phyloP scores from a whole-genome alignment of 306 rosid genomes.

The Sindora glabra region DNA sequence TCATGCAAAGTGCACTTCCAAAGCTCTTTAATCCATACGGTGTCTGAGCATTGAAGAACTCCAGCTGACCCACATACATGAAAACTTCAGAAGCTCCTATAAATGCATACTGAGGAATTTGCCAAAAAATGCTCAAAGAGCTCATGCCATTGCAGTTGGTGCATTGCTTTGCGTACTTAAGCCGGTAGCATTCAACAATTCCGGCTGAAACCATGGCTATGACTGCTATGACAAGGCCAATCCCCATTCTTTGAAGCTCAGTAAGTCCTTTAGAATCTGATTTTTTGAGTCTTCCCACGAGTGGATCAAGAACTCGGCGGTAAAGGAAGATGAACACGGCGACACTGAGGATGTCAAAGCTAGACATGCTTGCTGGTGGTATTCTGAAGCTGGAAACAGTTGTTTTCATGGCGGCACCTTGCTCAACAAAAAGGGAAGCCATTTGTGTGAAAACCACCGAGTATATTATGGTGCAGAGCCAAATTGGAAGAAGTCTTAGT shows the following conservation, averaged over 20 bases:
- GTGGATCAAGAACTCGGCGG: constrained; percentile 40
- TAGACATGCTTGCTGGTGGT: constrained; percentile 80
- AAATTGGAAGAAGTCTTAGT: constrained; percentile 57
- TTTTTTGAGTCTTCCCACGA: constrained; percentile 29
- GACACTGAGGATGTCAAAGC: constrained; percentile 54
- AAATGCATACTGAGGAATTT: constrained; percentile 58
- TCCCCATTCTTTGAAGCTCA: constrained; percentile 69
- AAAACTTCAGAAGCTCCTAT: constrained; percentile 74
- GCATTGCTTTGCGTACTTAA: constrained; percentile 22
- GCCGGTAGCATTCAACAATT: constrained; percentile 37
- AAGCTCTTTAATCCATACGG: constrained; percentile 81
- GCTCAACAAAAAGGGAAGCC: constrained; percentile 78
- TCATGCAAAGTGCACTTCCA: constrained; percentile 79
- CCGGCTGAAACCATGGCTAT: constrained; percentile 66
- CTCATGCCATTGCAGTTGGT: constrained; percentile 24
- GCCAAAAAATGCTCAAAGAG: constrained; percentile 66
- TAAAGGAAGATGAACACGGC: constrained; percentile 46
- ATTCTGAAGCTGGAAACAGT: constrained; percentile 30
- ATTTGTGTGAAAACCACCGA: constrained; percentile 73
- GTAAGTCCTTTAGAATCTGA: constrained; percentile 36
- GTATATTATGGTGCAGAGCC: constrained; percentile 76
- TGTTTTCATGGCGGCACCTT: constrained; percentile 65
- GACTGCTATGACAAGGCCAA: constrained; percentile 54
- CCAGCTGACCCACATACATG: constrained; percentile 69
- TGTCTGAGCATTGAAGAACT: constrained; percentile 66